These are phyloP conservation scores for Paraphoma sp. DNA, from an alignment of 2,329 filamentous ascomycete genomes.

Conservation along the genomic window DNA sequence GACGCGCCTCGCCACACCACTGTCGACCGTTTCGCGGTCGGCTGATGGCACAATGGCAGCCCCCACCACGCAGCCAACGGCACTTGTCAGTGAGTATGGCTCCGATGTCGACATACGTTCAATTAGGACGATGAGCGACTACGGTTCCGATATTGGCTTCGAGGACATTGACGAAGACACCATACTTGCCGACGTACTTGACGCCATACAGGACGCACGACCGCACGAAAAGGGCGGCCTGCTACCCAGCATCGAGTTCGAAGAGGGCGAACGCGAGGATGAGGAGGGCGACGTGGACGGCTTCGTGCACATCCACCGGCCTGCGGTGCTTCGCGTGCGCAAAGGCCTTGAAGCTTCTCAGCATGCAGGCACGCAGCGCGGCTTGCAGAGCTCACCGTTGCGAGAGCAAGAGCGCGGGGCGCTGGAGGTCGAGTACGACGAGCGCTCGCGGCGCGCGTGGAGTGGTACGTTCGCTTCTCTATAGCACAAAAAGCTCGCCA, in stretches of 20 bases:
- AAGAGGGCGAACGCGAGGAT: conserved; percentile 26
- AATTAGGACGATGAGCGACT: conserved; percentile 58
- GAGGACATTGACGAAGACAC: conserved; percentile 63
- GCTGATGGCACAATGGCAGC: conserved; percentile 37
- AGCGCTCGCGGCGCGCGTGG: conserved; percentile 43
- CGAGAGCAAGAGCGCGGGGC: conserved; percentile 28
- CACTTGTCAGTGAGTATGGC: conserved; percentile 64
- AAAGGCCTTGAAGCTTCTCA: conserved; percentile 6
- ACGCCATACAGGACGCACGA: conserved; percentile 10
- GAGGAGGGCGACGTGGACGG: conserved; percentile 47
- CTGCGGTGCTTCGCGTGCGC: conserved; percentile 25
- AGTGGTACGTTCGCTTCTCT: conserved; percentile 36
- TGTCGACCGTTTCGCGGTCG: too few relatives aligned
- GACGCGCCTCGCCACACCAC: conserved; percentile 14
- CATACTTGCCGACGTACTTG: conserved; percentile 25
- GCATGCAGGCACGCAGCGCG: background rate
- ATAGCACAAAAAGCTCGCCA: background rate
- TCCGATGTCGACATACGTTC: conserved; percentile 64
- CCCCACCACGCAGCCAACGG: conserved; percentile 13
- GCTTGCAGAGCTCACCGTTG: conserved; percentile 26
- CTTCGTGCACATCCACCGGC: conserved; percentile 52
- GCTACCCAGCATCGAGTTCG: conserved; percentile 31
- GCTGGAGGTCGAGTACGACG: conserved; percentile 54
- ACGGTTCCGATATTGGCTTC: conserved; percentile 67
- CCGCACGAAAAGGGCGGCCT: conserved; percentile 9